Conservation (phyloP, 73 alveolate species). For the Symbiodinium natans region DNA sequence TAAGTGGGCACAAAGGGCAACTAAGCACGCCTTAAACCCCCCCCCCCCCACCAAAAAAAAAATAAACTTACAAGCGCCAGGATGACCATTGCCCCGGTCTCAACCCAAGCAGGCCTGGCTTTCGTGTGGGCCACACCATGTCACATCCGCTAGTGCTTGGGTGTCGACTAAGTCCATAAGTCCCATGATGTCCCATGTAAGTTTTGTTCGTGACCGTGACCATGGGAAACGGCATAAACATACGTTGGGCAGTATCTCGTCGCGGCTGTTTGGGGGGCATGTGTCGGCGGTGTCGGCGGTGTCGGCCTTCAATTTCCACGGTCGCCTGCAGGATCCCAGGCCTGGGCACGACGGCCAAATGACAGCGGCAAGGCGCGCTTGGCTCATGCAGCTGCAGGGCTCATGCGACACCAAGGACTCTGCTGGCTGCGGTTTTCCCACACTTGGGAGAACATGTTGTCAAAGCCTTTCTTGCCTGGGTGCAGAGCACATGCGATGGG, state of each 20-base stretch:
- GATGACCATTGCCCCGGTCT: background rate
- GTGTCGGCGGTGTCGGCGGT: background rate
- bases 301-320: background rate
- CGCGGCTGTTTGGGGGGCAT: too few species aligned
- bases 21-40: too few species aligned
- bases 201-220: too few species aligned
- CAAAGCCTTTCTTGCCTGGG: constrained; percentile 83
- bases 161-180: too few species aligned
- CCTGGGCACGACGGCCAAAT: background rate
- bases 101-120: background rate
- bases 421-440: constrained; percentile 32
- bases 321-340: constrained; percentile 2
- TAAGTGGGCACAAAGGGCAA: too few species aligned
- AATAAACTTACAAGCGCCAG: too few species aligned
- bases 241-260: too few species aligned
- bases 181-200: too few species aligned
- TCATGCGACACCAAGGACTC: background rate
- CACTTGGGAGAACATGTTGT: constrained; percentile 13
- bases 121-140: background rate
- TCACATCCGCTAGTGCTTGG: background rate
- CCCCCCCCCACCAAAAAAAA: too few species aligned
- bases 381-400: too few species aligned
- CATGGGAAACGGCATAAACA: too few species aligned
- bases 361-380: background rate
- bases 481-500: background rate